A percentile compares a stretch with the other conserved stretches of the same genome.
phyloP scores from a whole-genome alignment of 2,329 filamentous ascomycete species.

The Aspergillus tamarii region DNA sequence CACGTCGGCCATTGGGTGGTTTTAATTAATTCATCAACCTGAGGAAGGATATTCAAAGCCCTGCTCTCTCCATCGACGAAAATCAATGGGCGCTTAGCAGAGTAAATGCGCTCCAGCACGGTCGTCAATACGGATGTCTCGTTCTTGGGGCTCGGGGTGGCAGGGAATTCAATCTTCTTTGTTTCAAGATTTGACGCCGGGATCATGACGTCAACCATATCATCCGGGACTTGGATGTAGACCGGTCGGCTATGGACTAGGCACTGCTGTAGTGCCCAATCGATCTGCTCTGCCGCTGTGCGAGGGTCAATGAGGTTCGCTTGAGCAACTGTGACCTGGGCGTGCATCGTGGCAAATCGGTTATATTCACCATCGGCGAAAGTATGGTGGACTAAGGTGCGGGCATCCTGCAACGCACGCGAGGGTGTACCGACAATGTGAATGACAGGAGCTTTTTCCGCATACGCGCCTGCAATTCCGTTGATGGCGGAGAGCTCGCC shows the following conservation, averaged over 20 bases:
- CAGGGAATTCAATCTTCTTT: constrained; percentile 21
- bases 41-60: constrained; percentile 44
- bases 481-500: constrained; percentile 70
- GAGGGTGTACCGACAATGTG: constrained; percentile 62
- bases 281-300: constrained; percentile 55
- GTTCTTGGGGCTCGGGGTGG: constrained; percentile 1
- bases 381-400: constrained; percentile 65
- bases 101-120: constrained; percentile 49
- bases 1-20: constrained; percentile 53
- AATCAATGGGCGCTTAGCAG: constrained; percentile 53
- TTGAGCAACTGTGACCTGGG: constrained; percentile 19
- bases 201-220: constrained; percentile 49
- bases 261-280: constrained; percentile 54
- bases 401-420: constrained; percentile 47
- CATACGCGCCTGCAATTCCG: constrained; percentile 72
- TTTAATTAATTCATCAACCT: constrained; percentile 49
- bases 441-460: constrained; percentile 70
- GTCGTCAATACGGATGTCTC: constrained; percentile 30
- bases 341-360: constrained; percentile 19
- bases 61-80: constrained; percentile 57
- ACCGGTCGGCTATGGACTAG: constrained; percentile 57
- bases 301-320: constrained; percentile 39
- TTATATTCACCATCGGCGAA: constrained; percentile 42
- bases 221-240: constrained; percentile 60
- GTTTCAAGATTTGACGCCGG: constrained; percentile 25